Percentiles rank a stretch among this genome's conserved stretches.
Evolutionary conservation across 345 rosid genomes (phyloP).

Genomic region (Hirschfeldia incana): DNA sequence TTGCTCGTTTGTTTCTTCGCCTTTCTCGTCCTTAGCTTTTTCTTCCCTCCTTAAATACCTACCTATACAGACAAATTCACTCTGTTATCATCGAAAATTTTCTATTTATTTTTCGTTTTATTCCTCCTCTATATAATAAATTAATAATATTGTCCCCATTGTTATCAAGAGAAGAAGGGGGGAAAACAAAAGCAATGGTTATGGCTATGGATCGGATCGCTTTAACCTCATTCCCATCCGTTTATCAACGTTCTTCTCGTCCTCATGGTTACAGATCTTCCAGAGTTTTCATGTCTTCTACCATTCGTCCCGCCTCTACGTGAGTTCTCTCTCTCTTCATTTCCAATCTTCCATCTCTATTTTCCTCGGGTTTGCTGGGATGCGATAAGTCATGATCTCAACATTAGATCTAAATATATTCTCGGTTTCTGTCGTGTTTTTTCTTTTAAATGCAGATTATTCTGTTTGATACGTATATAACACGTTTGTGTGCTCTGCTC

Average conservation of each 20-base stretch:
- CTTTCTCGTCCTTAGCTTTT: neutral
- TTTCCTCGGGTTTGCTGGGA: neutral
- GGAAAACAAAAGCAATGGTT: slow-evolving; percentile 15
- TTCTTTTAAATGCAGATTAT: neutral
- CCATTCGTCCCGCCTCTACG: slow-evolving; percentile 21
- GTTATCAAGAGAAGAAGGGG: neutral
- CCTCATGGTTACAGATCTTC: slow-evolving; percentile 4
- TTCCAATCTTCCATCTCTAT: neutral
- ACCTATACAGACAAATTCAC: neutral
- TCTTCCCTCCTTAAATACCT: slow-evolving; percentile 11
- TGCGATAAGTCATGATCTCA: neutral
- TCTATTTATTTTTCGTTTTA: neutral
- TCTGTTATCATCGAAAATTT: slow-evolving; percentile 36
- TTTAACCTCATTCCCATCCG: slow-evolving; percentile 13
- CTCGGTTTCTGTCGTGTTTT: neutral
- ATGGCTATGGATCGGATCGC: slow-evolving; percentile 34
- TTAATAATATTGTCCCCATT: neutral
- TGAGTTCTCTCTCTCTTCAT: slow-evolving; percentile 28
- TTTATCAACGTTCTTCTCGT: slow-evolving; percentile 9
- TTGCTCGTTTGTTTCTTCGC: slow-evolving; percentile 17
- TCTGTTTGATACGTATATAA: neutral
- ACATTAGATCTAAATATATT: neutral
- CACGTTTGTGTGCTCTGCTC: slow-evolving; percentile 1
- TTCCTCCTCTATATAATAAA: neutral
- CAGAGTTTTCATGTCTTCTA: slow-evolving; percentile 37